phyloP scores from a whole-genome alignment of 768 basidiomycete genomes.

The Tricholoma saponaceum region DNA sequence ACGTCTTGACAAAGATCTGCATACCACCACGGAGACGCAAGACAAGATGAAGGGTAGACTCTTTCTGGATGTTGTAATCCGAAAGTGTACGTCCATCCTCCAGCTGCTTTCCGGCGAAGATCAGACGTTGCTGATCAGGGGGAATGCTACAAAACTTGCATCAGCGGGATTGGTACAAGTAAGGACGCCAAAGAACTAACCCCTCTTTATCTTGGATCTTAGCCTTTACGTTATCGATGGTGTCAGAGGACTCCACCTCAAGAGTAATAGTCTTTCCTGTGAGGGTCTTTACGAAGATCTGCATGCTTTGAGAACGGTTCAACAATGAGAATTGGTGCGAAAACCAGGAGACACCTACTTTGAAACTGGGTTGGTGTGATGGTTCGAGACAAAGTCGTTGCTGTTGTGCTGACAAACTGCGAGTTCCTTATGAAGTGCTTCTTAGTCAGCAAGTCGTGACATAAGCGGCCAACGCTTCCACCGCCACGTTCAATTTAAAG shows the following conservation, averaged over 20 bases:
- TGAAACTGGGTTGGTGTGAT: constrained; percentile 12
- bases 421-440: not conserved
- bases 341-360: not conserved
- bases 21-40: constrained; percentile 34
- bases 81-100: constrained; percentile 18
- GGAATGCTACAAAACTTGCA: constrained; percentile 6
- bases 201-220: constrained; percentile 27
- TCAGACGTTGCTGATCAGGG: constrained; percentile 17
- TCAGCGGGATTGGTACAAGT: not conserved
- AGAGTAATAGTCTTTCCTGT: constrained; percentile 22
- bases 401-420: not conserved
- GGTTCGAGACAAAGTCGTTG: constrained; percentile 12
- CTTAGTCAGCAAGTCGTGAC: not conserved
- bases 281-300: constrained; percentile 27
- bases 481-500: too few species aligned
- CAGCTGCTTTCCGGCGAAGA: constrained; percentile 18
- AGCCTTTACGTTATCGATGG: constrained; percentile 19
- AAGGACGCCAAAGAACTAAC: not conserved
- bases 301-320: constrained; percentile 9
- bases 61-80: constrained; percentile 20
- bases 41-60: constrained; percentile 26
- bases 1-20: constrained; percentile 46
- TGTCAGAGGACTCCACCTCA: constrained; percentile 19
- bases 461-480: not conserved
- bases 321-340: not conserved